Evolutionary conservation across 2,329 filamentous ascomycete species (phyloP).

Genomic region (Alternaria dauci): DNA sequence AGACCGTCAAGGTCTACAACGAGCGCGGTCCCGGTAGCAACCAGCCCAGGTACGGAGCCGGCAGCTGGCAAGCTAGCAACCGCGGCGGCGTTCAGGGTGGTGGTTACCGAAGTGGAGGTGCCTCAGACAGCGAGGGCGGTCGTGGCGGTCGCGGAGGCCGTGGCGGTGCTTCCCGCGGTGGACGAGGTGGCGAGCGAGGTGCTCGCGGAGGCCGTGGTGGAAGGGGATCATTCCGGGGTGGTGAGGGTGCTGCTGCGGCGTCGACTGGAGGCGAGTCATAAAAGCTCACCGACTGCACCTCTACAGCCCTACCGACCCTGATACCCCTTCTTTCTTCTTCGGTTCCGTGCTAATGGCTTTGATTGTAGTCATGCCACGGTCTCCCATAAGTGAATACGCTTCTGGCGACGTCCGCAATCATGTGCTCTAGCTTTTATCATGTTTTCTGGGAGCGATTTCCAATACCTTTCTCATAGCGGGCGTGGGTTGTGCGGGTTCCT

Average conservation of each 20-base stretch:
- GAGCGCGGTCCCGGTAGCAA: slow-evolving; percentile 63
- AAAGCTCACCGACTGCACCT: slow-evolving; percentile 19
- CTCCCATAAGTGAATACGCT: background rate
- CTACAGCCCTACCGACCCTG: slow-evolving; percentile 34
- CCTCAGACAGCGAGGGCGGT: slow-evolving; percentile 77
- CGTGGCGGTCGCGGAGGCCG: slow-evolving; percentile 64
- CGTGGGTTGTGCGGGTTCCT: slow-evolving; percentile 32
- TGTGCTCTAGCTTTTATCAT: slow-evolving; percentile 22
- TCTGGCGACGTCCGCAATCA: slow-evolving; percentile 9
- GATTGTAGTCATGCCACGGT: slow-evolving; percentile 8
- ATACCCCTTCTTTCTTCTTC: slow-evolving; percentile 42
- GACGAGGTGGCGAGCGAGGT: slow-evolving; percentile 58
- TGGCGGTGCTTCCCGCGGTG: slow-evolving; percentile 58
- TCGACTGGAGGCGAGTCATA: slow-evolving; percentile 52
- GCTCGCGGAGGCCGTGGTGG: slow-evolving; percentile 54
- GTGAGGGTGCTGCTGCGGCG: slow-evolving; percentile 46
- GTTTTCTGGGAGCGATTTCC: slow-evolving; percentile 18
- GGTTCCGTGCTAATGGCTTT: slow-evolving; percentile 24
- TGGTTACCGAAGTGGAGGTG: slow-evolving; percentile 83
- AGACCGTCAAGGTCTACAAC: slow-evolving; percentile 83
- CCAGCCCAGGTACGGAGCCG: slow-evolving; percentile 58
- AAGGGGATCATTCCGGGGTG: slow-evolving; percentile 43
- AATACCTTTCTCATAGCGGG: slow-evolving; percentile 36
- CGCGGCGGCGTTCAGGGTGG: slow-evolving; percentile 70
- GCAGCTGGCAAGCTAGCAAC: slow-evolving; percentile 69